Base-by-base conservation (phyloP, 2,329 filamentous ascomycete species). In the Venturia nashicola region DNA sequence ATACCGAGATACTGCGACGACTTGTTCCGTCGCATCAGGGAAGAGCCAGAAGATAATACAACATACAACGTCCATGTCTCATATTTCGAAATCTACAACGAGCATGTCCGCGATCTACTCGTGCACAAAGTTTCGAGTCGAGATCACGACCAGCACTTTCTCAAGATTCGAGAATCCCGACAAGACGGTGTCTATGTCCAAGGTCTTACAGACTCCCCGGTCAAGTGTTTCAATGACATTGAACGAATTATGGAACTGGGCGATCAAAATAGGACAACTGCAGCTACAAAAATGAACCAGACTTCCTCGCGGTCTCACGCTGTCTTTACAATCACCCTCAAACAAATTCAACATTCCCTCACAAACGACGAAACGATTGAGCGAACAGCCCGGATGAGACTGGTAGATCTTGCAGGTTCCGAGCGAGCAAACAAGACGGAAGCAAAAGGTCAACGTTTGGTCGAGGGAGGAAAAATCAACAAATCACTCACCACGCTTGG, bases 81-180 rank as follows among this genome's bases (percentile, higher is more conserved):
- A 3, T 99, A 99, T 78, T 97, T 99, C 72, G 94, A 99, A 74
- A 94, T 99, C 66, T 99, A 99, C 83, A 99, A 99, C 76, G 94
- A 99, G 77, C 94, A 97, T 76, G 94, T 99, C 61, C 90, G 94
- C 65, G 94, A 99, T 73, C 80, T 99, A 43, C 84, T 99, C 57
- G 88, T 91, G 0, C 90, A 92, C 46, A 46, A 46, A 43, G 32
- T 51, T 18, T 46, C 48, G 2, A 27, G 40, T 61, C 20, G 55
- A 12, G 83, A 88, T 36, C 88, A 86, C 64, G 88, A 89, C 67
- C 82, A 89, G 5, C 88, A 95, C 73, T 97, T 97, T 74, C 88
- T 99, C 70, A 97, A 97, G 77, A 96, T 99, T 71, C 88, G 94
- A 71, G 94, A 99, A 78, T 96, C 91, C 20, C 93, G 92, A 20